phyloP scores from a whole-genome alignment of 2,329 filamentous ascomycete species.

The Talaromyces sp. region DNA sequence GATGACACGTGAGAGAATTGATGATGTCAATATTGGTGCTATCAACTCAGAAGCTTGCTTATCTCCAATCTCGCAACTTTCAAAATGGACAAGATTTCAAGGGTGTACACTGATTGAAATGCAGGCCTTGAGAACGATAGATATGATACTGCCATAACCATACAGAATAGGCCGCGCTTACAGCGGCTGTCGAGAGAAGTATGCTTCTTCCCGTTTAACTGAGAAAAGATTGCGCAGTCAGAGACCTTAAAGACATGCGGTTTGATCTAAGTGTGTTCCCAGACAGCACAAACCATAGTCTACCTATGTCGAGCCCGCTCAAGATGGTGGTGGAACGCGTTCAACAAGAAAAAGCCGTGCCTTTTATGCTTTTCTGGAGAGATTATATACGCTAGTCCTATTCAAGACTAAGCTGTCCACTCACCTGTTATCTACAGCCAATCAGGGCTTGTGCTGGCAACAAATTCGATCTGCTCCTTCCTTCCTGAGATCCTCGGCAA shows the following conservation, averaged over 20 bases:
- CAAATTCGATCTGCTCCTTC: not conserved
- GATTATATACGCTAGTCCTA: not conserved
- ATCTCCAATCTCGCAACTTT: not conserved
- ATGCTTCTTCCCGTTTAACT: not conserved
- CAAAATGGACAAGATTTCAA: not conserved
- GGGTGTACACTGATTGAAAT: not conserved
- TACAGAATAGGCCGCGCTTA: conserved; percentile 6
- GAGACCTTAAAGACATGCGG: not conserved
- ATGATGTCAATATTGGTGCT: not conserved
- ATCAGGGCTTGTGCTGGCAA: not conserved
- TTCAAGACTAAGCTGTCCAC: not conserved
- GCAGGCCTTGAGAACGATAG: not conserved
- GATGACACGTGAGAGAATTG: not conserved
- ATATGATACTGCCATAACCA: not conserved
- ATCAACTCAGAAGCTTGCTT: not conserved
- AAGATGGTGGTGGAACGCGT: not conserved
- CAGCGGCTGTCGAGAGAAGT: not conserved
- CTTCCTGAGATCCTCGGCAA: conserved; percentile 1
- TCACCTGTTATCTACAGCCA: conserved; percentile 16
- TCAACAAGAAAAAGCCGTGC: not conserved
- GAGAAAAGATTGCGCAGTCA: not conserved
- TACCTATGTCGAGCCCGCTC: not conserved
- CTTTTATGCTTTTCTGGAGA: conserved; percentile 1
- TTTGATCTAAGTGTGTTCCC: not conserved
- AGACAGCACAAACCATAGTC: not conserved